Percentiles rank a stretch among this genome's conserved stretches.
These are phyloP conservation scores for Pluteus cervinus DNA, from an alignment of 768 basidiomycete genomes.

Conservation along the genomic window DNA sequence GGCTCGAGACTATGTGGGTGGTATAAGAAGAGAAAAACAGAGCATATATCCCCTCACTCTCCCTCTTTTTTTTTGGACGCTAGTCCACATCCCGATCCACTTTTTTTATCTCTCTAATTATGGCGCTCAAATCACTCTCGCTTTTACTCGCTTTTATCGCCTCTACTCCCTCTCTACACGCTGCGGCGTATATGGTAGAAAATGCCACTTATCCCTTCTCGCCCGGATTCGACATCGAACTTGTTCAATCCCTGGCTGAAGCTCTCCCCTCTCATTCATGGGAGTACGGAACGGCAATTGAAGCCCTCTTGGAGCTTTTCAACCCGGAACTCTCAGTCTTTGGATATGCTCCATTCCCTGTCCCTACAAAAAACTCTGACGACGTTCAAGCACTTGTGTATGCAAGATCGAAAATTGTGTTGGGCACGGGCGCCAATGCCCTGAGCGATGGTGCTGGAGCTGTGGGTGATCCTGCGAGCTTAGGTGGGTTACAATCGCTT, in stretches of 20 bases:
- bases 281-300: constrained; percentile 38
- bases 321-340: constrained; percentile 34
- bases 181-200: no score
- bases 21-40: no score
- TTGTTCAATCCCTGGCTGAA: constrained; percentile 24
- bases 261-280: constrained; percentile 38
- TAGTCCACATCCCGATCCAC: no score
- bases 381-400: constrained; percentile 27
- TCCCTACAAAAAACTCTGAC: constrained; percentile 14
- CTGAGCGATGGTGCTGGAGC: constrained; percentile 34
- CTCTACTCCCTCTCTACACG: no score
- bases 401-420: constrained; percentile 28
- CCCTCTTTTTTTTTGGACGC: no score
- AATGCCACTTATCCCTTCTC: constrained; percentile 23
- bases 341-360: constrained; percentile 28
- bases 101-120: no score
- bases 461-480: constrained; percentile 39
- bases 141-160: no score
- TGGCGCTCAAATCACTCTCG: no score
- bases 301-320: constrained; percentile 39
- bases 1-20: no score
- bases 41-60: no score
- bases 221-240: constrained; percentile 31
- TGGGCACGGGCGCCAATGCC: constrained; percentile 28
- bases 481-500: no score